phyloP scores from a whole-genome alignment of 2,329 filamentous ascomycete genomes.

The Botrytis medusae region DNA sequence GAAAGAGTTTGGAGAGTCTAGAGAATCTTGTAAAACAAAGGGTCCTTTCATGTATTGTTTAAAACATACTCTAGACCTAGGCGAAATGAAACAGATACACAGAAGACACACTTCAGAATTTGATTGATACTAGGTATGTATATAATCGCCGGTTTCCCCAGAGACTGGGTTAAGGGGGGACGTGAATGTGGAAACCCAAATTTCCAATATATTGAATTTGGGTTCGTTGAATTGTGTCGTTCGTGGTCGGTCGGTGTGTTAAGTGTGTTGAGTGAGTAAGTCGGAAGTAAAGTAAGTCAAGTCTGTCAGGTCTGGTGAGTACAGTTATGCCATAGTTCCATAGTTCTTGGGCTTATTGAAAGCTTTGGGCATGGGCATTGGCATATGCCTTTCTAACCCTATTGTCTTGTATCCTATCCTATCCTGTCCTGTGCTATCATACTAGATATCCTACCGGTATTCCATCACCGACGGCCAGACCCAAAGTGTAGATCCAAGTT shows the following conservation, averaged over 20 bases:
- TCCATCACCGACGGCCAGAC: background rate
- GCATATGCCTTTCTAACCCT: background rate
- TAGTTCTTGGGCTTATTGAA: background rate
- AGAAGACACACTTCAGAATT: background rate
- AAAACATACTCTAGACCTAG: background rate
- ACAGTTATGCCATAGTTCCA: background rate
- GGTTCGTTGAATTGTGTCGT: background rate
- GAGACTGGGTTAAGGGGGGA: conserved; percentile 1
- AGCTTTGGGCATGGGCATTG: background rate
- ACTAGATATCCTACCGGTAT: background rate
- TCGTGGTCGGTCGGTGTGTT: background rate
- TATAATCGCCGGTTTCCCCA: conserved; percentile 17
- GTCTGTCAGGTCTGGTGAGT: background rate
- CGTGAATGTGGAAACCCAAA: background rate
- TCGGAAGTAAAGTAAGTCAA: background rate
- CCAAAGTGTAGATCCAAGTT: background rate
- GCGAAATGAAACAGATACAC: background rate
- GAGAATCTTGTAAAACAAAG: background rate
- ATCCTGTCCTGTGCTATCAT: background rate
- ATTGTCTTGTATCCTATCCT: background rate
- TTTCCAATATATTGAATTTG: conserved; percentile 4
- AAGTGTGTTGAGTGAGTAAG: background rate
- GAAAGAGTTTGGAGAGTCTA: background rate
- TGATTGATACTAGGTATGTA: background rate
- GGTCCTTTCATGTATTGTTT: background rate